Percentiles rank a stretch among this genome's conserved stretches.
phyloP scores from a whole-genome alignment of 495 filamentous ascomycete genomes.

The Bombardia bombarda region DNA sequence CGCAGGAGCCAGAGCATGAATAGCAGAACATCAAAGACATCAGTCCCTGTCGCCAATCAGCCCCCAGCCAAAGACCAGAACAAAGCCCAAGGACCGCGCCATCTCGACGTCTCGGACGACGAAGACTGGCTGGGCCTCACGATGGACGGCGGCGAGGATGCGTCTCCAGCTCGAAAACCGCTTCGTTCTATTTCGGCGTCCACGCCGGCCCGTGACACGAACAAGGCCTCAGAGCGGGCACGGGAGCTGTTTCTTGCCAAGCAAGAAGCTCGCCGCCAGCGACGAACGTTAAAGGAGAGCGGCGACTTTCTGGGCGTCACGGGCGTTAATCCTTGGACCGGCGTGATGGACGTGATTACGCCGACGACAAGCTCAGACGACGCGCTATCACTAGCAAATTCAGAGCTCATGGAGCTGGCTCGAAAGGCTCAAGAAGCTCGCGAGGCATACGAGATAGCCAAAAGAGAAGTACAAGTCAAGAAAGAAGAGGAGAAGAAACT shows the following conservation, averaged over 20 bases:
- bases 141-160: neutral
- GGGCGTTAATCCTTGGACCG: conserved; percentile 47
- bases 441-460: conserved; percentile 22
- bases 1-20: conserved; percentile 7
- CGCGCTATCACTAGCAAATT: conserved; percentile 7
- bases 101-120: too few relatives aligned
- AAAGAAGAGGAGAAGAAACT: conserved; percentile 19
- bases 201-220: neutral
- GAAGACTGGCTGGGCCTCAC: neutral
- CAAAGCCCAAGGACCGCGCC: too few relatives aligned
- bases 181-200: neutral
- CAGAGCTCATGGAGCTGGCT: conserved; percentile 20
- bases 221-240: conserved; percentile 6
- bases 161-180: neutral
- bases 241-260: conserved; percentile 23
- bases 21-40: neutral
- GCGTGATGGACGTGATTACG: conserved; percentile 36
- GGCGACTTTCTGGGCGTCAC: conserved; percentile 48
- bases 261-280: conserved; percentile 28
- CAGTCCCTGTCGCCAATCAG: neutral
- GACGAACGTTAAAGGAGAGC: conserved; percentile 32
- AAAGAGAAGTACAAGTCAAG: conserved; percentile 20
- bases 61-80: neutral
- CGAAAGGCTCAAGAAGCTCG: conserved; percentile 18
- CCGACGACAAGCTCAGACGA: conserved; percentile 31